phyloP scores from a whole-genome alignment of 306 rosid genomes.

The Quercus berberidifolia region DNA sequence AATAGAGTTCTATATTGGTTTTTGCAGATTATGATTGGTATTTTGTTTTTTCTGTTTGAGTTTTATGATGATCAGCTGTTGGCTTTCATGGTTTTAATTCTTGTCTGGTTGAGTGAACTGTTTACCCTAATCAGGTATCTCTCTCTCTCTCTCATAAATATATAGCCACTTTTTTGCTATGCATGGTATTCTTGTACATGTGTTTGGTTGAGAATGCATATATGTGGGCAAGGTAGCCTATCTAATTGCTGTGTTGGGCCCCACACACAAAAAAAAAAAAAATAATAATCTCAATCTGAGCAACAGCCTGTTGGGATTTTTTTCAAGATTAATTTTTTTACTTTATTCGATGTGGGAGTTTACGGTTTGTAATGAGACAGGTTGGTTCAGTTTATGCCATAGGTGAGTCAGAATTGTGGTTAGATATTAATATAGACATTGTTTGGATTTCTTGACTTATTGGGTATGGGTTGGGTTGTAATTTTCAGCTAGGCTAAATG shows the following conservation, averaged over 20 bases:
- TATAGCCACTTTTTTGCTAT: neutral
- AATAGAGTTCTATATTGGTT: slow-evolving; percentile 5
- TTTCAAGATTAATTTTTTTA: neutral
- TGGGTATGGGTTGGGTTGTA: neutral
- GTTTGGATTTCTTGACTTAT: neutral
- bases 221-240: neutral
- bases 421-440: neutral
- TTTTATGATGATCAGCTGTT: slow-evolving; percentile 92
- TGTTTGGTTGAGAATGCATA: slow-evolving; percentile 12
- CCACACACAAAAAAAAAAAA: neutral
- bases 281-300: neutral
- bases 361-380: neutral
- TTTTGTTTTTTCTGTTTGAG: slow-evolving; percentile 92
- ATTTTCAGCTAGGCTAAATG: neutral
- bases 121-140: slow-evolving; percentile 87
- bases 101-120: slow-evolving; percentile 96
- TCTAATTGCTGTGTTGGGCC: slow-evolving; percentile 6
- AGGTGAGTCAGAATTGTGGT: slow-evolving; percentile 4
- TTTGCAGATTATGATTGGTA: slow-evolving; percentile 98
- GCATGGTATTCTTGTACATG: neutral
- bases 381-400: slow-evolving; percentile 1
- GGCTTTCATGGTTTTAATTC: slow-evolving; percentile 94
- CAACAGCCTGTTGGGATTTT: slow-evolving; percentile 8
- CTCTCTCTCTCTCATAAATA: slow-evolving; percentile 10
- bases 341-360: slow-evolving; percentile 1